Percentiles rank a stretch among this genome's conserved stretches.
Evolutionary conservation across 805 yeast genomes (phyloP).

Genomic region (Metschnikowia sp.): DNA sequence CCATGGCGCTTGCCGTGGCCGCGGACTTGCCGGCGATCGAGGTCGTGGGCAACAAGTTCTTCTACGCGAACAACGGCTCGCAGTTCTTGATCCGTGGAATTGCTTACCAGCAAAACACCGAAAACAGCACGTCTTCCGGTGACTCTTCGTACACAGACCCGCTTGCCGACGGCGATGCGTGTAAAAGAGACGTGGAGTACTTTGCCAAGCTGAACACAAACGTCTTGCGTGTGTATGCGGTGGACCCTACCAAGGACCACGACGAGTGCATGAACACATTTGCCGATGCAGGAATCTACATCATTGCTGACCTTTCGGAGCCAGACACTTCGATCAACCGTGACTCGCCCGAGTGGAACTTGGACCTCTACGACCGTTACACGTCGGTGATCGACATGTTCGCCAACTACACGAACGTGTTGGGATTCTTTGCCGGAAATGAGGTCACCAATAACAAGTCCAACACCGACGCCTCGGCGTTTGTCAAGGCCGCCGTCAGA

Average conservation of each 20-base stretch:
- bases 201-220: slow-evolving; percentile 67
- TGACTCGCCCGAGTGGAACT: slow-evolving; percentile 74
- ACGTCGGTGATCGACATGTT: slow-evolving; percentile 77
- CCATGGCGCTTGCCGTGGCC: slow-evolving; percentile 13
- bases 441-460: slow-evolving; percentile 85
- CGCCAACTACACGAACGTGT: slow-evolving; percentile 70
- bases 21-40: slow-evolving; percentile 43
- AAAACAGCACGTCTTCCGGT: slow-evolving; percentile 37
- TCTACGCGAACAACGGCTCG: slow-evolving; percentile 71
- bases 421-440: slow-evolving; percentile 97
- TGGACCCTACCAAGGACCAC: slow-evolving; percentile 70
- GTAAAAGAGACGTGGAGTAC: slow-evolving; percentile 83
- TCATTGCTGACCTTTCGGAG: slow-evolving; percentile 50
- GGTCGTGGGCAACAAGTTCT: slow-evolving; percentile 74
- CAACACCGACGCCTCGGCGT: slow-evolving; percentile 88
- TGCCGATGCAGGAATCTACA: slow-evolving; percentile 42
- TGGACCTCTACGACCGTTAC: slow-evolving; percentile 70
- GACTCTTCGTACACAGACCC: slow-evolving; percentile 59
- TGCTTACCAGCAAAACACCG: slow-evolving; percentile 73
- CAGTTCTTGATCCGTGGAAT: slow-evolving; percentile 76
- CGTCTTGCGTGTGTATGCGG: slow-evolving; percentile 80
- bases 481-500: slow-evolving; percentile 93
- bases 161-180: slow-evolving; percentile 62
- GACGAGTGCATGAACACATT: slow-evolving; percentile 61
- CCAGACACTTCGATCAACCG: slow-evolving; percentile 79